Evolutionary conservation across 1,284 basidiomycete species (phyloP).

Genomic region (Exobasidium rhododendri): DNA sequence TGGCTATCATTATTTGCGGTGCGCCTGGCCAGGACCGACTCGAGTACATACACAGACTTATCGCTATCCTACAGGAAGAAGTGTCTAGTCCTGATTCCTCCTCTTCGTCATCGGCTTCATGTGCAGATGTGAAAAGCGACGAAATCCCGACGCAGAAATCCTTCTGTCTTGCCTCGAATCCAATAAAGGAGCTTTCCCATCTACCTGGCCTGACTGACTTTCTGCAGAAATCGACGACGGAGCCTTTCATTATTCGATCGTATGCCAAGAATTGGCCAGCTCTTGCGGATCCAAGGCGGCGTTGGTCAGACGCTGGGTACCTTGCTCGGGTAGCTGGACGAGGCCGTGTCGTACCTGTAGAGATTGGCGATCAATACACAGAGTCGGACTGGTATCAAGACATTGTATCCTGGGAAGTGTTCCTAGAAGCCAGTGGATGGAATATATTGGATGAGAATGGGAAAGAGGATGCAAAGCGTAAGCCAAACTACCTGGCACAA

Average conservation of each 20-base stretch:
- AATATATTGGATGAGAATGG: constrained; percentile 31
- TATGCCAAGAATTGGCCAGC: constrained; percentile 68
- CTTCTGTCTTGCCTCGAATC: background rate
- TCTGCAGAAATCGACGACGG: background rate
- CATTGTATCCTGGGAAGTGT: constrained; percentile 74
- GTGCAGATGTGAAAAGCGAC: no score
- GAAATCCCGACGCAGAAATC: background rate
- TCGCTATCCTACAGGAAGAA: constrained; percentile 6
- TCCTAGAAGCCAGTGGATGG: constrained; percentile 64
- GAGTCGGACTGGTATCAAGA: constrained; percentile 75
- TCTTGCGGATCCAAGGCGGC: constrained; percentile 54
- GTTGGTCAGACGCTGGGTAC: constrained; percentile 55
- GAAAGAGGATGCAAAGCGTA: background rate
- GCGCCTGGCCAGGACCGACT: constrained; percentile 7
- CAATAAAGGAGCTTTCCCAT: background rate
- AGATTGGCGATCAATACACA: constrained; percentile 81
- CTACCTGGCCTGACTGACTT: constrained; percentile 1
- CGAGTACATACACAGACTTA: background rate
- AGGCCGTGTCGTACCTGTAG: constrained; percentile 82
- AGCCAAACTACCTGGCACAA: constrained; percentile 80
- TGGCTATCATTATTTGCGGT: constrained; percentile 13
- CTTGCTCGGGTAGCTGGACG: constrained; percentile 57
- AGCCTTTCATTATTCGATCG: constrained; percentile 71
- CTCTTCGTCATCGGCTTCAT: background rate
- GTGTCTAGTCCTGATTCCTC: no score